Evolutionary conservation across 768 basidiomycete species (phyloP), one percentile per base, ranked within the genome.

Genomic region (Dacryopinax spathularia): DNA sequence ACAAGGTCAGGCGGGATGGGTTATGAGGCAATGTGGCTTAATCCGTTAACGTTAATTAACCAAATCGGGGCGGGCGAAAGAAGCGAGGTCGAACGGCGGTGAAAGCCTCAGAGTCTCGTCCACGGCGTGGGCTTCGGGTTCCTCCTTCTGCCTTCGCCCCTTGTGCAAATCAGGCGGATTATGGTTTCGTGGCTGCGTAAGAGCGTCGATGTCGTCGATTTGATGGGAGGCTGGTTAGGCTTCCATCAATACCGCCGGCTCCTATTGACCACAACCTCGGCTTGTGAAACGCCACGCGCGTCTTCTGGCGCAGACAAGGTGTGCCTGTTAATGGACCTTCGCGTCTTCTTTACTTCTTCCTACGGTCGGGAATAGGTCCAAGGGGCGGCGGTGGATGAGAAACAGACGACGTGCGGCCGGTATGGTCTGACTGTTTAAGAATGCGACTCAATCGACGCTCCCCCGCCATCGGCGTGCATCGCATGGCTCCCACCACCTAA

Each of bases 221-320:
- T 56, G 48, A 56, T 56, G 48, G 48, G 48, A 56, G 48, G 48
- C 48, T 56, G 48, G 48, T 56, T 56, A 56, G 48, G 48, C 48
- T 56, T 56, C 48, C 48, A 56, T 56, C 48, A 56, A 31, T 56
- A 29, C 48, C 48, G 48, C 48, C 48, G 48, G 48, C 48, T 6
- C 10, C 13, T 37, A n/a, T 37, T 37, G n/a, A 10, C n/a, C n/a
- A 37, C 3, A 27, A 25, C 48, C 25, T n/a, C n/a, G n/a, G n/a
- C 12, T 44, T 12, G 25, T 27, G 29, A 27, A 56, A 56, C 48
- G 13, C 48, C 48, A 56, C 48, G 48, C 31, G 48, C 48, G 48
- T 56, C 48, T 56, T 56, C 48, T 5, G 18, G 39, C 43, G n/a
- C n/a, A n/a, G n/a, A n/a, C n/a, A n/a, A n/a, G n/a, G n/a, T n/a